Evolutionary conservation across 1,284 basidiomycete genomes (phyloP), one percentile per base, ranked within the genome.

Genomic region (Ustilago loliicola): DNA sequence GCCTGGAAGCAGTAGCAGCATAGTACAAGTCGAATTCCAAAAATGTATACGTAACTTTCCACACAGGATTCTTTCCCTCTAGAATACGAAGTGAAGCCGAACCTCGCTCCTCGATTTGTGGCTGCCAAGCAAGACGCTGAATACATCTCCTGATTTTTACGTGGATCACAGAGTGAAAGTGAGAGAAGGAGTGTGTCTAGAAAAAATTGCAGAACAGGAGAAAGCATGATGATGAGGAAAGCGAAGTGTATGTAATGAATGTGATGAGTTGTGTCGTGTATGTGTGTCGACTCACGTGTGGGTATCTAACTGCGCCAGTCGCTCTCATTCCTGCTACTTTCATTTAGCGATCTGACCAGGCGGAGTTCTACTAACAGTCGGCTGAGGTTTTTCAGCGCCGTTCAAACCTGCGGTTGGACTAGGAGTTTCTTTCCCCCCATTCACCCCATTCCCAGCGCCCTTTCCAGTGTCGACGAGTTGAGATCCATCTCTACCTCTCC

Each of bases 401-500:
- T 32, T 52, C 25, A 19, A 23, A 10, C 53, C 32, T 15, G 32
- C 53, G 17, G 54, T 67, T 25, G 51, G 40, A 13, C 45, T 19
- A 15, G 30, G n/a, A n/a, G 48, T 51, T 29, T 29, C 9, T 19
- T 25, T 30, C 7, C 27, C 50, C 25, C 38, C 34, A n/a, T 58
- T 60, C 1, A 42, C 9, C 36, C 36, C 36, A 38, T 34, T 38
- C 36, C 9, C 15, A 10, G 50, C 19, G 53, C 74, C 76, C 38
- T 75, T 78, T 13, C 83, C 83, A 3, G 80, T 84, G 32, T 85
- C 84, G 5, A 76, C 77, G 17, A 70, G 11, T 54, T 82, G 73
- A 36, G 64, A 48, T 17, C 84, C 84, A 32, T 63, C 89, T 86
- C 55, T 86, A 77, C 92, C 91, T 42, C 91, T 87, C 90, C 92